Conservation (phyloP, 2,329 filamentous ascomycete genomes). For the Penicillium sp. region DNA sequence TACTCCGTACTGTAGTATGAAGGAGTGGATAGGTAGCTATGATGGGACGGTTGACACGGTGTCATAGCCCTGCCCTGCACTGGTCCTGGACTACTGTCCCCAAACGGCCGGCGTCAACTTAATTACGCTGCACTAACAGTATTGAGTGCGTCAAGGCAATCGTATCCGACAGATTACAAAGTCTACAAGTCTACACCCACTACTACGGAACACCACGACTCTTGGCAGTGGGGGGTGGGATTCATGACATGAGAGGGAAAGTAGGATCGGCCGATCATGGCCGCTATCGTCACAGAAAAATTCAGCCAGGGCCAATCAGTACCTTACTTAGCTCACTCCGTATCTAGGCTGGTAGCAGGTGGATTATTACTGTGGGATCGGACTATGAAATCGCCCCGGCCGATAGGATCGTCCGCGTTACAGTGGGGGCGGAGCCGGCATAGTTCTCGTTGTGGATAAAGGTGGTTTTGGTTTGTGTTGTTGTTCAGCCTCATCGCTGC, state of each 20-base stretch:
- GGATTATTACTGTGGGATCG: slow-evolving; percentile 1
- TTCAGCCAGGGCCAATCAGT: background rate
- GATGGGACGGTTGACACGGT: background rate
- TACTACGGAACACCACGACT: too few relatives aligned
- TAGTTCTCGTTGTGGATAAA: background rate
- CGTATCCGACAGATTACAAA: slow-evolving; percentile 12
- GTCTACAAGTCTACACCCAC: too few relatives aligned
- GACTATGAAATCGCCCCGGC: slow-evolving; percentile 7
- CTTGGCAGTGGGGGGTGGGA: background rate
- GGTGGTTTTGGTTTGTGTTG: background rate
- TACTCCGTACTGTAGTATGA: background rate
- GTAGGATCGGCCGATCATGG: slow-evolving; percentile 8
- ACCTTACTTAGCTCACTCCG: background rate
- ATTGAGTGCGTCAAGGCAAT: slow-evolving; percentile 10
- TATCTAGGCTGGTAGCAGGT: background rate
- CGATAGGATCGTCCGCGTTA: background rate
- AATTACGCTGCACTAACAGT: slow-evolving; percentile 3
- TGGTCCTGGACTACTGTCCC: slow-evolving; percentile 5
- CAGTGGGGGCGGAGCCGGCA: background rate
- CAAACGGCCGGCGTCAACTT: slow-evolving; percentile 23
- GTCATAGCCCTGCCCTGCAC: background rate
- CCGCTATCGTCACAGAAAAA: slow-evolving; percentile 3
- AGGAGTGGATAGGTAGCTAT: background rate
- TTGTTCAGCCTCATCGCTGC: slow-evolving; percentile 3
- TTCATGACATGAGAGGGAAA: background rate